phyloP scores from a whole-genome alignment of 2,329 filamentous ascomycete genomes.

The Truncatella angustata region DNA sequence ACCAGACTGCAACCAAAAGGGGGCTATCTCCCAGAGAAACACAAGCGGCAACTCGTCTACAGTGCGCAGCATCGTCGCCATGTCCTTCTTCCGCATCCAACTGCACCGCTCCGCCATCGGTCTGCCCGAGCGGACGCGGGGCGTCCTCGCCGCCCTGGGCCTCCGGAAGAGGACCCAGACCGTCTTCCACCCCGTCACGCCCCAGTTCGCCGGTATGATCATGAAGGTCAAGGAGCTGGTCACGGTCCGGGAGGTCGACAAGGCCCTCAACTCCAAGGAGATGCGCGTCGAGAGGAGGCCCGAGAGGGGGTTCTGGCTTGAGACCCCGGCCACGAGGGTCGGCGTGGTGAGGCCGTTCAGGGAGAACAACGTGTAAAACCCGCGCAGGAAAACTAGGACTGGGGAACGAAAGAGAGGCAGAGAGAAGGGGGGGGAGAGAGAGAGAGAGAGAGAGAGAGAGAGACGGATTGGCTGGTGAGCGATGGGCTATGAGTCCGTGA shows the following conservation, averaged over 20 bases:
- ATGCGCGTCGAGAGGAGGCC: slow-evolving; percentile 71
- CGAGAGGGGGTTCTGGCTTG: slow-evolving; percentile 77
- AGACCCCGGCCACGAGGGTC: slow-evolving; percentile 45
- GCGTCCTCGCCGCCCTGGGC: slow-evolving; percentile 81
- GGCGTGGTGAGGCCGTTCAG: no score
- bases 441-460: no score
- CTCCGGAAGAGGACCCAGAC: slow-evolving; percentile 81
- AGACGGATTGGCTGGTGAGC: no score
- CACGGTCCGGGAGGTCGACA: slow-evolving; percentile 73
- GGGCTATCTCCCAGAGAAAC: no score
- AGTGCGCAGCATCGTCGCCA: slow-evolving; percentile 37
- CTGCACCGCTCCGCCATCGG: slow-evolving; percentile 88
- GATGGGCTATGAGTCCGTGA: no score
- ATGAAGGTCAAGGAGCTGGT: slow-evolving; percentile 94
- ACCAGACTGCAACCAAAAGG: no score
- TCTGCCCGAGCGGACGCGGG: slow-evolving; percentile 74
- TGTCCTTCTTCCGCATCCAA: slow-evolving; percentile 88
- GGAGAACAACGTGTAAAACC: no score
- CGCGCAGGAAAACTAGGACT: no score
- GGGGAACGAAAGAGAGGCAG: not conserved
- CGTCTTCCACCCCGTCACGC: slow-evolving; percentile 83
- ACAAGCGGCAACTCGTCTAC: no score
- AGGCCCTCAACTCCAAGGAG: slow-evolving; percentile 61
- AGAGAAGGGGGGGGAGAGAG: not conserved
- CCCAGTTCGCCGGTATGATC: slow-evolving; percentile 83